A percentile compares a stretch with the other conserved stretches of the same genome.
phyloP scores from a whole-genome alignment of 2,329 filamentous ascomycete genomes.

The Colletotrichum lini region DNA sequence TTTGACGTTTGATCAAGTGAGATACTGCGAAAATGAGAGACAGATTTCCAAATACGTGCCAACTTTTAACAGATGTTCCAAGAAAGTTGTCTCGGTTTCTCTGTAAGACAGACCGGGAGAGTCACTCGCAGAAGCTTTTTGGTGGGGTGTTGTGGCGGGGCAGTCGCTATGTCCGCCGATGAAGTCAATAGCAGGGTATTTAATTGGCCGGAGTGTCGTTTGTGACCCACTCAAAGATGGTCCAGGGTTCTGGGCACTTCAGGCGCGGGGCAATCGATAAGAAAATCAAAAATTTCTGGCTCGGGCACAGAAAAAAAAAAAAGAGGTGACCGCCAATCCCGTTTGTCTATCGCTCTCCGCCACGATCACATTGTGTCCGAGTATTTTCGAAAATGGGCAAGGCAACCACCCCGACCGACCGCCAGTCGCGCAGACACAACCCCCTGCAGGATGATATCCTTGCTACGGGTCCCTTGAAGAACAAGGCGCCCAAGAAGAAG shows the following conservation, averaged over 20 bases:
- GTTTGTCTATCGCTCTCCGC: slow-evolving; percentile 28
- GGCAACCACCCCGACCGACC: slow-evolving; percentile 72
- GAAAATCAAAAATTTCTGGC: slow-evolving; percentile 45
- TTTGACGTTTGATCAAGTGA: slow-evolving; percentile 43
- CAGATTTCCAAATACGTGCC: neutral
- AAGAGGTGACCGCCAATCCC: slow-evolving; percentile 26
- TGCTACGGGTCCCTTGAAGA: slow-evolving; percentile 78
- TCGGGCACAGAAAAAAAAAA: slow-evolving; percentile 32
- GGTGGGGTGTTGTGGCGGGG: slow-evolving; percentile 42
- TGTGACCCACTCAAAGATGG: slow-evolving; percentile 14
- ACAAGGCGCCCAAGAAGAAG: slow-evolving; percentile 80
- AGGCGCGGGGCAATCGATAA: slow-evolving; percentile 52
- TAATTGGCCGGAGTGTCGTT: slow-evolving; percentile 30
- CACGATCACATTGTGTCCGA: slow-evolving; percentile 42
- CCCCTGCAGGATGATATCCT: slow-evolving; percentile 91
- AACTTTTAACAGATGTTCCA: slow-evolving; percentile 24
- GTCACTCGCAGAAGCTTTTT: slow-evolving; percentile 43
- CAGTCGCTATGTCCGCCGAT: slow-evolving; percentile 38
- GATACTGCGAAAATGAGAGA: neutral
- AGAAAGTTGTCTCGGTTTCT: slow-evolving; percentile 30
- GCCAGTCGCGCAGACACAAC: slow-evolving; percentile 82
- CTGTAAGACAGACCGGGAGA: slow-evolving; percentile 38
- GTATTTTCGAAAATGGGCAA: slow-evolving; percentile 78
- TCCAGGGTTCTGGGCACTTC: slow-evolving; percentile 42
- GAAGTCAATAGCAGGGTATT: slow-evolving; percentile 31